Conservation (phyloP, 352 stramenopile genomes). For the Phytophthora fragariae region DNA sequence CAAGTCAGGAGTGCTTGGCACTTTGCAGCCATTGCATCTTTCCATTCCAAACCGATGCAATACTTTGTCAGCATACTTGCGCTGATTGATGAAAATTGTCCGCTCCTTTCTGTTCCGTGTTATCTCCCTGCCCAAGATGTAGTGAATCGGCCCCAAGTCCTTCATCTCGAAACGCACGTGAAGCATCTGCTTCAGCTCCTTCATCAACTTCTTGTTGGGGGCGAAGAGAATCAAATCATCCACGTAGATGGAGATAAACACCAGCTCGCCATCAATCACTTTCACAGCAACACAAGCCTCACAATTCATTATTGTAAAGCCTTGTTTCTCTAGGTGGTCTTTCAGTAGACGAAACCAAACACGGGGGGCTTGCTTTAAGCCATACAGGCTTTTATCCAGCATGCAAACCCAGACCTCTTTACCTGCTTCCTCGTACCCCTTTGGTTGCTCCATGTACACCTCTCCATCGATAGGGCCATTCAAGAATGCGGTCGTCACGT, state of each 20-base stretch:
- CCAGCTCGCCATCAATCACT: too few relatives aligned
- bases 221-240: too few relatives aligned
- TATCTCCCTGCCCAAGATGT: conserved; percentile 39
- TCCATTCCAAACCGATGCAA: conserved; percentile 28
- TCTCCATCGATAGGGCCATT: conserved; percentile 7
- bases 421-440: too few relatives aligned
- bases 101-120: conserved; percentile 5
- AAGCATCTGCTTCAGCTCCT: neutral
- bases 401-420: too few relatives aligned
- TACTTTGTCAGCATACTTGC: conserved; percentile 23
- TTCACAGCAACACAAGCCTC: conserved; percentile 33
- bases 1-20: neutral
- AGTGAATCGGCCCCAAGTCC: conserved; percentile 26
- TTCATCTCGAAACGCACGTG: conserved; percentile 9
- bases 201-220: too few relatives aligned
- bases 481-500: conserved; percentile 20
- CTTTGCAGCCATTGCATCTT: conserved; percentile 4
- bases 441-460: too few relatives aligned
- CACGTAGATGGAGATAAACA: too few relatives aligned
- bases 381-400: too few relatives aligned
- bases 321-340: conserved; percentile 16
- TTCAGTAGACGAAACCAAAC: conserved; percentile 36
- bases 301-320: conserved; percentile 21
- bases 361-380: conserved; percentile 27
- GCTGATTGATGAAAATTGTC: conserved; percentile 24